Percentiles rank a stretch among this genome's conserved stretches.
Evolutionary conservation across 257 asterid species (phyloP).

Genomic region (Solanum bulbocastanum): DNA sequence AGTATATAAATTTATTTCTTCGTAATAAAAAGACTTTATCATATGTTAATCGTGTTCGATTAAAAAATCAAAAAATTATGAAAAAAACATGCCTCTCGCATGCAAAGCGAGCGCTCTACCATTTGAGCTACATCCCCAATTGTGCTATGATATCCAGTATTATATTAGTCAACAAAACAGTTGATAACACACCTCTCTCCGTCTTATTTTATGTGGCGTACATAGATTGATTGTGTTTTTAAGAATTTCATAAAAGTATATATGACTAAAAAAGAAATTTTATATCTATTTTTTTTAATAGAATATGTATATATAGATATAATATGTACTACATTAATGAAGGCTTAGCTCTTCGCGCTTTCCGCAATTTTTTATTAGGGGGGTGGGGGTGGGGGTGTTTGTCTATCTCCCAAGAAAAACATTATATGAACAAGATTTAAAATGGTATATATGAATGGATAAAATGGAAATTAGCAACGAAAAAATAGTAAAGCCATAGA

Average conservation of each 20-base stretch:
- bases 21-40: too few species aligned
- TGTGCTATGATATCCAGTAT: too few species aligned
- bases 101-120: slow-evolving; percentile 99
- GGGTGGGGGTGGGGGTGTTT: too few species aligned
- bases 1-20: too few species aligned
- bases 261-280: not conserved
- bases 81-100: slow-evolving; percentile 63
- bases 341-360: not conserved
- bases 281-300: not conserved
- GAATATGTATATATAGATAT: not conserved
- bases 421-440: not conserved
- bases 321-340: not conserved
- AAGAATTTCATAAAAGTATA: not conserved
- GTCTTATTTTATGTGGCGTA: too few species aligned
- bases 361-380: not conserved
- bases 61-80: too few species aligned
- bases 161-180: too few species aligned
- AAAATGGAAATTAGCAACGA: not conserved
- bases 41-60: too few species aligned
- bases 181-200: too few species aligned
- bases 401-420: not conserved
- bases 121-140: slow-evolving; percentile 66
- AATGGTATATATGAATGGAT: not conserved
- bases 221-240: not conserved
- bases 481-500: not conserved